Evolutionary conservation across 179 eudicot species (phyloP).

Genomic region (Amaranthus tricolor): DNA sequence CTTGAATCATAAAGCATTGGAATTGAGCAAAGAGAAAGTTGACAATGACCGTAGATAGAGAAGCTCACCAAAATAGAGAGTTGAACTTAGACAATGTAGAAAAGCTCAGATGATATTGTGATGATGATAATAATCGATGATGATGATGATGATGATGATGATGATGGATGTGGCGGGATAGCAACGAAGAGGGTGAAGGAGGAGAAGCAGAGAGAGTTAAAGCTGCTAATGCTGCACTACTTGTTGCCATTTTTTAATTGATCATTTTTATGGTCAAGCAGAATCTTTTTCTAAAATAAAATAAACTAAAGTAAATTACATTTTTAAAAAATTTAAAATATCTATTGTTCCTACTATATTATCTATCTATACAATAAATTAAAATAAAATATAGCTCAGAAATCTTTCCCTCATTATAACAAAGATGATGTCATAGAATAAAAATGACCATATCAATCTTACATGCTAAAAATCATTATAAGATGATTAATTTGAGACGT

Average conservation of each 20-base stretch:
- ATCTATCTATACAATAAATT: too few relatives aligned
- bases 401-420: too few relatives aligned
- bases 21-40: not conserved
- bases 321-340: too few relatives aligned
- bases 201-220: slow-evolving; percentile 8
- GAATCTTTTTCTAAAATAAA: too few relatives aligned
- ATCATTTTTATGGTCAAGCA: too few relatives aligned
- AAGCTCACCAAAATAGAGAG: slow-evolving; percentile 10
- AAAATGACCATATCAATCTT: too few relatives aligned
- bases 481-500: too few relatives aligned
- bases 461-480: too few relatives aligned
- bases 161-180: not conserved
- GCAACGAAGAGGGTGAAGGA: slow-evolving; percentile 16
- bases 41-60: not conserved
- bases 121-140: not conserved
- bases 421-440: too few relatives aligned
- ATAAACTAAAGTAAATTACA: too few relatives aligned
- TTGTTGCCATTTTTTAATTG: slow-evolving; percentile 18
- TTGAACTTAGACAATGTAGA: slow-evolving; percentile 14
- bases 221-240: not conserved
- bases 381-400: too few relatives aligned
- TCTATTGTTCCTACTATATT: too few relatives aligned
- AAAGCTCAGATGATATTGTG: not conserved
- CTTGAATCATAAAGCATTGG: not conserved
- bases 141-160: slow-evolving; percentile 1